Conservation (phyloP, 139 green algal species). For the Pycnococcus provasolii region DNA sequence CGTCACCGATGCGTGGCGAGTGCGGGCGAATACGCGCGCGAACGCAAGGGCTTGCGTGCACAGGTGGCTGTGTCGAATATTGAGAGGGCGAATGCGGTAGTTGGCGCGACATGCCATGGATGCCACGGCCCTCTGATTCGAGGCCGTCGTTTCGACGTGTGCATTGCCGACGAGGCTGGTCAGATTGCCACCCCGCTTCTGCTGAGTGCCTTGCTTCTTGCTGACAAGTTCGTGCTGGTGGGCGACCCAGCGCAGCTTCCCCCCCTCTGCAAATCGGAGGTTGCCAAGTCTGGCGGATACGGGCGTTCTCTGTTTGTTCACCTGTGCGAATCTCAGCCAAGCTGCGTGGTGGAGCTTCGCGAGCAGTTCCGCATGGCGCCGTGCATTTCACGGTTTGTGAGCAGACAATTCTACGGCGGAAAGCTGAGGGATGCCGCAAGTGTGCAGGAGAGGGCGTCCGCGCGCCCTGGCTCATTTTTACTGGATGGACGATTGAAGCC, state of each 20-base stretch:
- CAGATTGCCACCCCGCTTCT: constrained; percentile 57
- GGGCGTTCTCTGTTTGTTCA: constrained; percentile 62
- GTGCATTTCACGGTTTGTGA: constrained; percentile 68
- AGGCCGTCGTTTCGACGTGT: constrained; percentile 64
- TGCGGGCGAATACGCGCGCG: neutral
- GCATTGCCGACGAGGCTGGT: constrained; percentile 86
- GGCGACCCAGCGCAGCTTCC: constrained; percentile 78
- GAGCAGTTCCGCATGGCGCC: constrained; percentile 91
- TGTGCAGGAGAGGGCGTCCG: neutral
- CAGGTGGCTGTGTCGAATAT: neutral
- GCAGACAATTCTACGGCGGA: constrained; percentile 65
- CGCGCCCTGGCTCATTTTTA: neutral
- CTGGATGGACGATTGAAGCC: neutral
- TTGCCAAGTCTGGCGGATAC: constrained; percentile 53
- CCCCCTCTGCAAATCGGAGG: constrained; percentile 40
- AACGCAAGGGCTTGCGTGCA: constrained; percentile 5
- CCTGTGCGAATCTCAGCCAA: constrained; percentile 67
- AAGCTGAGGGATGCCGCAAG: constrained; percentile 43
- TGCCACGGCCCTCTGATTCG: constrained; percentile 47
- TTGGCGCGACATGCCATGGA: constrained; percentile 62
- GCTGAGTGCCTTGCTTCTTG: constrained; percentile 53
- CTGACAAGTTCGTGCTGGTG: constrained; percentile 58
- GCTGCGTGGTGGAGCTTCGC: constrained; percentile 33
- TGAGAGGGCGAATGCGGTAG: constrained; percentile 14
- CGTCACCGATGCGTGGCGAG: neutral